A percentile compares a stretch with the other conserved stretches of the same genome.
Evolutionary conservation across 345 rosid genomes (phyloP).

Genomic region (Gossypium bickii): DNA sequence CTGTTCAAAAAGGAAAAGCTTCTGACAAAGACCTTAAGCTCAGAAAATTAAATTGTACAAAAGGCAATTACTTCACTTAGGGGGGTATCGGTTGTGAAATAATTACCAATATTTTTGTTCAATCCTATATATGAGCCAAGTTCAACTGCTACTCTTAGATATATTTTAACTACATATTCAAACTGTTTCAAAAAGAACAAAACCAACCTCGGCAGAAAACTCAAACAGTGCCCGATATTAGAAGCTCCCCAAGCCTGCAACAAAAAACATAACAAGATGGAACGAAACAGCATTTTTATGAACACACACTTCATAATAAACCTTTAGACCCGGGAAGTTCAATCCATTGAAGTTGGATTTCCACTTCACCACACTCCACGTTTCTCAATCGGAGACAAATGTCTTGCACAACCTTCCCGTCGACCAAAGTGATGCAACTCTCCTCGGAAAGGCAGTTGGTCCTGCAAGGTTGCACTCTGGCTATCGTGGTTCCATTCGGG

Average conservation of each 20-base stretch:
- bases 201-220: not conserved
- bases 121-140: slow-evolving; percentile 10
- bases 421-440: slow-evolving; percentile 41
- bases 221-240: not conserved
- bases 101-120: slow-evolving; percentile 14
- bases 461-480: slow-evolving; percentile 48
- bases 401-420: slow-evolving; percentile 58
- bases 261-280: not conserved
- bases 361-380: slow-evolving; percentile 88
- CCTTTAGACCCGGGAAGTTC: slow-evolving; percentile 71
- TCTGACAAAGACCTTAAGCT: not conserved
- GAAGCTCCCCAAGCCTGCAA: not conserved
- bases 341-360: slow-evolving; percentile 82
- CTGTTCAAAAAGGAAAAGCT: not conserved
- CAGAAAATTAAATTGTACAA: not conserved
- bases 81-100: not conserved
- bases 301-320: slow-evolving; percentile 24
- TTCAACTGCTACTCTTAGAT: not conserved
- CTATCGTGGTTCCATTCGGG: slow-evolving; percentile 59
- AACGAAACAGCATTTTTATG: not conserved
- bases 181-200: not conserved
- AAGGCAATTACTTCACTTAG: not conserved
- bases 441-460: slow-evolving; percentile 70
- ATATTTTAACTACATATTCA: not conserved
- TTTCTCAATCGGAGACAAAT: slow-evolving; percentile 64